Evolutionary conservation across 2,329 filamentous ascomycete genomes (phyloP).

Genomic region (Xylaria sp.): DNA sequence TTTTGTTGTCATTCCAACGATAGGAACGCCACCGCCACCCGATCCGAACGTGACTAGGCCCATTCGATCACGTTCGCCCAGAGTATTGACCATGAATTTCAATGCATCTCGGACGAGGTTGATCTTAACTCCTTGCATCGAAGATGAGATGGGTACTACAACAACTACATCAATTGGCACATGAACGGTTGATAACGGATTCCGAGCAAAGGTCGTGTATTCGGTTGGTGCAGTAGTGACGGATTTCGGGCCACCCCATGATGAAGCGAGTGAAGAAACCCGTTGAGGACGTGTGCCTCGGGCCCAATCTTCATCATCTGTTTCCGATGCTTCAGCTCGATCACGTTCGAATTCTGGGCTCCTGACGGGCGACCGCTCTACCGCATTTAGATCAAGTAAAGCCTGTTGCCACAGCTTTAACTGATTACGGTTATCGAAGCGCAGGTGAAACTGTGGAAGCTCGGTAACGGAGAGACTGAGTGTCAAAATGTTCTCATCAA

Average conservation of each 20-base stretch:
- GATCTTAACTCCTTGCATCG: conserved; percentile 99
- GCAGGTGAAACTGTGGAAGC: conserved; percentile 91
- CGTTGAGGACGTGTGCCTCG: conserved; percentile 70
- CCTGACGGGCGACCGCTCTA: conserved; percentile 71
- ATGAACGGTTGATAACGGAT: conserved; percentile 71
- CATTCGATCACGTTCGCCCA: conserved; percentile 96
- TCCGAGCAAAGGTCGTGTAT: conserved; percentile 79
- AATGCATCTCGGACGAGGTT: conserved; percentile 91
- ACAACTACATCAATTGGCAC: conserved; percentile 96
- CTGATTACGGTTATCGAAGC: conserved; percentile 85
- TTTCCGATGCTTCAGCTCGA: conserved; percentile 78
- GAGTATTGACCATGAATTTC: conserved; percentile 87
- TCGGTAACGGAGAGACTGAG: conserved; percentile 91
- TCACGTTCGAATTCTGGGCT: conserved; percentile 86
- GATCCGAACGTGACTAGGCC: conserved; percentile 97
- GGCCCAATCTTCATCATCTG: conserved; percentile 90
- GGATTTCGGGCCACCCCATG: conserved; percentile 84
- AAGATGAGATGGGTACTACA: conserved; percentile 95
- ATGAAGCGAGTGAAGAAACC: conserved; percentile 84
- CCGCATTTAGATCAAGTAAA: conserved; percentile 81
- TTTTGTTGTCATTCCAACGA: conserved; percentile 99
- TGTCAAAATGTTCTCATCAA: conserved; percentile 86
- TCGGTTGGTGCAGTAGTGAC: conserved; percentile 90
- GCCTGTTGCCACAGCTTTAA: conserved; percentile 92
- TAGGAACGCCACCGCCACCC: conserved; percentile 88